These are phyloP conservation scores for baker's yeast (Saccharomyces cerevisiae) DNA, from an alignment of 805 yeast species.

Conservation along the genomic window DNA sequence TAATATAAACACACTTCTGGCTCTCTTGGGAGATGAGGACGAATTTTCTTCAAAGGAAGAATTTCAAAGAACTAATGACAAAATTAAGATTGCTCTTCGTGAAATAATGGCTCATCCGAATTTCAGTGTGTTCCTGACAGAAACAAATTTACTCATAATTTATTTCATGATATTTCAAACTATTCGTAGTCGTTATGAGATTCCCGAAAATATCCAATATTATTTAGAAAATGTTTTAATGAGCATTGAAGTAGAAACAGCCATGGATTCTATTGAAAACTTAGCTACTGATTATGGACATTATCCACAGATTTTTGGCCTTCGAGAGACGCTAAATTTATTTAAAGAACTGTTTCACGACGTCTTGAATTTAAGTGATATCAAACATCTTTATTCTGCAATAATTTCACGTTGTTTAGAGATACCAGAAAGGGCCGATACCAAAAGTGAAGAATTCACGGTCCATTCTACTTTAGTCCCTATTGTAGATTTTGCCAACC, in stretches of 20 bases:
- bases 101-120: constrained; percentile 15
- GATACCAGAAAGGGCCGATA: constrained; percentile 42
- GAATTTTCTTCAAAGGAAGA: constrained; percentile 19
- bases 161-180: constrained; percentile 13
- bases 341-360: constrained; percentile 15
- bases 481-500: constrained; percentile 60
- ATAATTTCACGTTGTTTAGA: constrained; percentile 55
- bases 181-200: constrained; percentile 8
- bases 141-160: constrained; percentile 16
- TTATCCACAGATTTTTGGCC: constrained; percentile 12
- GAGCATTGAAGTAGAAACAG: constrained; percentile 9
- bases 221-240: constrained; percentile 19
- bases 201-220: constrained; percentile 12
- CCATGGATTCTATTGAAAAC: constrained; percentile 2
- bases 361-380: constrained; percentile 11
- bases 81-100: constrained; percentile 25
- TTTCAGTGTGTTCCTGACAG: constrained; percentile 5
- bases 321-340: constrained; percentile 2
- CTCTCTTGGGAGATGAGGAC: constrained; percentile 13
- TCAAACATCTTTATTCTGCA: constrained; percentile 34
- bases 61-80: constrained; percentile 21
- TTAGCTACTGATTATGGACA: constrained; percentile 12
- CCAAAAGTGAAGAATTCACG: constrained; percentile 32
- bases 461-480: constrained; percentile 57
- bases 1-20: constrained; percentile 25